phyloP scores from a whole-genome alignment of 345 rosid genomes.

The Kandelia obovata region DNA sequence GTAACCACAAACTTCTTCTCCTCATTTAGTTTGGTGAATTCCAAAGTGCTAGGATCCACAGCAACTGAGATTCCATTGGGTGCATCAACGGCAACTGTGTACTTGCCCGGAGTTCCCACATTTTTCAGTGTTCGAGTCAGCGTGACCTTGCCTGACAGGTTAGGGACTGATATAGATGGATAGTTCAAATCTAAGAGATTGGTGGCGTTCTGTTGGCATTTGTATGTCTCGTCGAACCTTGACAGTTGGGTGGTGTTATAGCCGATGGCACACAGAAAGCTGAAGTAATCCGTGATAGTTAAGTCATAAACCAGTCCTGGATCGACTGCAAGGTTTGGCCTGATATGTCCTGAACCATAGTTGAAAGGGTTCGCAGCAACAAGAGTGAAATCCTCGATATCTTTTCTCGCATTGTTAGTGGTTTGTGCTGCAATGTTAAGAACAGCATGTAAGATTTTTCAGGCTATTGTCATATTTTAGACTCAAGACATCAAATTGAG shows the following conservation, averaged over 20 bases:
- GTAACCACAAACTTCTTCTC: conserved; percentile 14
- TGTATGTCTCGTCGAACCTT: neutral
- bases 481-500: neutral
- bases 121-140: conserved; percentile 20
- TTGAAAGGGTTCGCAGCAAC: neutral
- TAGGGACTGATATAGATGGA: conserved; percentile 21
- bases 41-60: conserved; percentile 9
- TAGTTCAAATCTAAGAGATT: conserved; percentile 13
- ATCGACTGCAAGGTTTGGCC: conserved; percentile 1
- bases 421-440: neutral
- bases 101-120: conserved; percentile 19
- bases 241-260: neutral
- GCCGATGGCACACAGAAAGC: conserved; percentile 7
- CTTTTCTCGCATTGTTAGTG: neutral
- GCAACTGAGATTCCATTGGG: conserved; percentile 12
- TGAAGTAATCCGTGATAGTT: neutral
- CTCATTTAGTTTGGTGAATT: conserved; percentile 8
- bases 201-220: conserved; percentile 1
- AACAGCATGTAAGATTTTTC: neutral
- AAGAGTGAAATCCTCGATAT: neutral
- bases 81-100: conserved; percentile 2
- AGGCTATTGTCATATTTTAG: neutral
- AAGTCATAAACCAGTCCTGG: conserved; percentile 14
- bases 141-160: neutral
- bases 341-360: neutral